phyloP scores from a whole-genome alignment of 1,139 yeast species.

The Blastobotrys malaysiensis region DNA sequence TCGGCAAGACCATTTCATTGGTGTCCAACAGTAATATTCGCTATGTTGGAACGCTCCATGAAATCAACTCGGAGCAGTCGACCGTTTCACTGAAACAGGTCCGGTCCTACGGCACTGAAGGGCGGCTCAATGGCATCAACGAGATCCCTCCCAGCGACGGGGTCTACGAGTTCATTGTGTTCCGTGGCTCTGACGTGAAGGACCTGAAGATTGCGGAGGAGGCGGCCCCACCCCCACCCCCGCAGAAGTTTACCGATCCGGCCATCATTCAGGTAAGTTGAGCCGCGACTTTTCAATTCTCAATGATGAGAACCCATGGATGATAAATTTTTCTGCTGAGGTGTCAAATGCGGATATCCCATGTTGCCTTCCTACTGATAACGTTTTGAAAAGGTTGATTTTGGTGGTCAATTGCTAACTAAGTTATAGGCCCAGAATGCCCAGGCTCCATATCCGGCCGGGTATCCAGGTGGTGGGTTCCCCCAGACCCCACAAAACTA shows the following conservation, averaged over 20 bases:
- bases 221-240: conserved; percentile 23
- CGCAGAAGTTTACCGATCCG: conserved; percentile 26
- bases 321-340: conserved; percentile 18
- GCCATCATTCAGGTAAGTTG: conserved; percentile 27
- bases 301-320: conserved; percentile 15
- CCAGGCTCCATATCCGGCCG: conserved; percentile 18
- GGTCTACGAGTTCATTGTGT: conserved; percentile 73
- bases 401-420: conserved; percentile 1
- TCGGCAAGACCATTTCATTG: conserved; percentile 88
- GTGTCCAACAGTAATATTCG: conserved; percentile 82
- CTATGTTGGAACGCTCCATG: conserved; percentile 82
- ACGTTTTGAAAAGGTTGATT: neutral
- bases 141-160: conserved; percentile 74
- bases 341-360: conserved; percentile 36
- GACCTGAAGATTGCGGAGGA: conserved; percentile 79
- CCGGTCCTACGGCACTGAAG: conserved; percentile 89
- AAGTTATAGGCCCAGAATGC: conserved; percentile 2
- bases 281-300: neutral
- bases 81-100: conserved; percentile 83
- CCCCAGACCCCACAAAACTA: conserved; percentile 29
- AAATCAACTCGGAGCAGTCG: conserved; percentile 84
- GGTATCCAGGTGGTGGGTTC: conserved; percentile 24
- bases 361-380: conserved; percentile 43
- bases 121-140: conserved; percentile 65
- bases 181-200: conserved; percentile 90